Evolutionary conservation across 108 stramenopile genomes (phyloP).

Genomic region (Skeletonema grethae): DNA sequence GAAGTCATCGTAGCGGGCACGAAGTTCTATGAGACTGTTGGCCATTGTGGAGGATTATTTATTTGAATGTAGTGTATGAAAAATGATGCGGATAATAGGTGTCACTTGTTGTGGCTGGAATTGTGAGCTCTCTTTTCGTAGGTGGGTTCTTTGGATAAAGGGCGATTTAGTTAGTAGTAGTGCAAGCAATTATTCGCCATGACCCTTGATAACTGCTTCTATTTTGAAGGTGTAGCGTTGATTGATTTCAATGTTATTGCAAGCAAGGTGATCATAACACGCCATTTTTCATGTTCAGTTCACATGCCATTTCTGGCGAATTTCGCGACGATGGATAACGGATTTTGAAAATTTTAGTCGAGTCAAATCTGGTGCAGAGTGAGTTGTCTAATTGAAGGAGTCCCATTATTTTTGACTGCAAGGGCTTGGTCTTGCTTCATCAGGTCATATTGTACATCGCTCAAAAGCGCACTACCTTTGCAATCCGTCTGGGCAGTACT

Average conservation of each 20-base stretch:
- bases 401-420: no score
- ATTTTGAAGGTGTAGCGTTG: not conserved
- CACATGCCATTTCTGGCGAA: not conserved
- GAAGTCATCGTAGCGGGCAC: slow-evolving; percentile 44
- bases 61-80: not conserved
- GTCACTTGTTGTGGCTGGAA: not conserved
- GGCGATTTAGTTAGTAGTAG: not conserved
- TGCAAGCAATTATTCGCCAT: not conserved
- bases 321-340: not conserved
- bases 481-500: no score
- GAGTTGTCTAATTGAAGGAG: no score
- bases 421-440: no score
- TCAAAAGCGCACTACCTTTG: no score
- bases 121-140: not conserved
- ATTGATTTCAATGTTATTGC: slow-evolving; percentile 2
- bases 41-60: not conserved
- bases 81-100: not conserved
- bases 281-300: no score
- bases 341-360: not conserved
- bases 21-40: slow-evolving; percentile 44
- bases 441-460: no score
- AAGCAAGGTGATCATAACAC: not conserved
- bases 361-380: no score
- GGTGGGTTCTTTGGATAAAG: not conserved
- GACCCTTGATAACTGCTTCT: not conserved